Percentiles rank a stretch among this genome's conserved stretches.
Evolutionary conservation across 192 early-diverging fungal genomes (phyloP).

Genomic region (Coemansia sp.): DNA sequence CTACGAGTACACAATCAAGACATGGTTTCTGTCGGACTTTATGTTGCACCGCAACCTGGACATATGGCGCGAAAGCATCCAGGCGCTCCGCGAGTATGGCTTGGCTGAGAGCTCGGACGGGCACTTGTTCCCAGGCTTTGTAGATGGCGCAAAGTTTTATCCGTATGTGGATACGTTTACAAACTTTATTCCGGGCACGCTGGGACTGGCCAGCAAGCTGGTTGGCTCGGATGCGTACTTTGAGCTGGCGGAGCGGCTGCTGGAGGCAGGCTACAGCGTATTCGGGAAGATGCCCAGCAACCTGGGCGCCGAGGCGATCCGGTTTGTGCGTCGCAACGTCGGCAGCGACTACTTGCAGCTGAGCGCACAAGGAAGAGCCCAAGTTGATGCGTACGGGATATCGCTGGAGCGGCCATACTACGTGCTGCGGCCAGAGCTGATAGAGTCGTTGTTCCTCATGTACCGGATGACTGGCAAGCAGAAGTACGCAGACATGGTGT

Average conservation of each 20-base stretch:
- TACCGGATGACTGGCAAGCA: slow-evolving; percentile 69
- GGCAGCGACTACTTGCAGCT: slow-evolving; percentile 29
- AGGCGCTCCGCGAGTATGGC: slow-evolving; percentile 27
- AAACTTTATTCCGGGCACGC: slow-evolving; percentile 49
- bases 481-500: slow-evolving; percentile 64
- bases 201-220: slow-evolving; percentile 44
- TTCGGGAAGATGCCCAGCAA: slow-evolving; percentile 41
- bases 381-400: slow-evolving; percentile 35
- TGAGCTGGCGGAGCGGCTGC: slow-evolving; percentile 29
- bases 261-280: slow-evolving; percentile 42
- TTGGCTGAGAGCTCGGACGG: slow-evolving; percentile 36
- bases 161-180: slow-evolving; percentile 48
- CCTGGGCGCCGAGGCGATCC: slow-evolving; percentile 42
- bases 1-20: slow-evolving; percentile 92
- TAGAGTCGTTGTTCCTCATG: slow-evolving; percentile 71
- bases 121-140: slow-evolving; percentile 35
- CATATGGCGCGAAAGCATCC: slow-evolving; percentile 51
- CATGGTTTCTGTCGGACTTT: slow-evolving; percentile 72
- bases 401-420: slow-evolving; percentile 49
- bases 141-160: slow-evolving; percentile 45
- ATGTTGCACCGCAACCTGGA: slow-evolving; percentile 51
- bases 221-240: slow-evolving; percentile 43
- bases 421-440: slow-evolving; percentile 74
- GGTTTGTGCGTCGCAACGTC: slow-evolving; percentile 46
- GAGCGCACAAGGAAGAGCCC: neutral